Percentiles rank a stretch among this genome's conserved stretches.
These are phyloP conservation scores for Aspergillus sclerotiicarbonarius DNA, from an alignment of 495 filamentous ascomycete genomes.

Conservation along the genomic window DNA sequence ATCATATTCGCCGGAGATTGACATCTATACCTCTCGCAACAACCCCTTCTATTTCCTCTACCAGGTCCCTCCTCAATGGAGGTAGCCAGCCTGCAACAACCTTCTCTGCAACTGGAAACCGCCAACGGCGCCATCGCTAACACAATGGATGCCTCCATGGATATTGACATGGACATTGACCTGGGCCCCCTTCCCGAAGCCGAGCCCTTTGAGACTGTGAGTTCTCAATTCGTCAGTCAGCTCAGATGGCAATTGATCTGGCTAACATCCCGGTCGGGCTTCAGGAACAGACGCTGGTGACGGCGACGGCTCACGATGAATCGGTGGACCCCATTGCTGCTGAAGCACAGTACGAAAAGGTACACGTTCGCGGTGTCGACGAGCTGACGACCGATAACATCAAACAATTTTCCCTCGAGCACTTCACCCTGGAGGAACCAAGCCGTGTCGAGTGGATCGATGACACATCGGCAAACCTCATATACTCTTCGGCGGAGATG, in stretches of 20 bases:
- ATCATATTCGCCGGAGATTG: background rate
- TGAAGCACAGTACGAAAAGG: conserved; percentile 54
- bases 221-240: conserved; percentile 7
- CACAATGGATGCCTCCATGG: conserved; percentile 54
- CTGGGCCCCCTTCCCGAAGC: conserved; percentile 49
- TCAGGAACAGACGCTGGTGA: conserved; percentile 25
- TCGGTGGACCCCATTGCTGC: conserved; percentile 27
- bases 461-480: conserved; percentile 82
- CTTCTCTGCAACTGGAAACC: conserved; percentile 7
- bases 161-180: conserved; percentile 77
- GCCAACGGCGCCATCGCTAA: conserved; percentile 1
- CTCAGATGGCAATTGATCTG: background rate
- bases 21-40: background rate
- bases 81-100: conserved; percentile 21
- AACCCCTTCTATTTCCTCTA: background rate
- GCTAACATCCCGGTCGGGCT: conserved; percentile 5
- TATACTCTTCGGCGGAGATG: conserved; percentile 68
- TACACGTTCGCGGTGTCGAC: conserved; percentile 81
- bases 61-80: conserved; percentile 18
- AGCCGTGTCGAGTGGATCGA: conserved; percentile 88
- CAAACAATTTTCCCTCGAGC: conserved; percentile 62
- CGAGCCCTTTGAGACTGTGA: conserved; percentile 37
- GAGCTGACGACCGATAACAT: conserved; percentile 76
- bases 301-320: conserved; percentile 16
- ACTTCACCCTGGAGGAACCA: conserved; percentile 55